Base-by-base conservation (phyloP, 768 basidiomycete species). In the Kwoniella shandongensis region DNA sequence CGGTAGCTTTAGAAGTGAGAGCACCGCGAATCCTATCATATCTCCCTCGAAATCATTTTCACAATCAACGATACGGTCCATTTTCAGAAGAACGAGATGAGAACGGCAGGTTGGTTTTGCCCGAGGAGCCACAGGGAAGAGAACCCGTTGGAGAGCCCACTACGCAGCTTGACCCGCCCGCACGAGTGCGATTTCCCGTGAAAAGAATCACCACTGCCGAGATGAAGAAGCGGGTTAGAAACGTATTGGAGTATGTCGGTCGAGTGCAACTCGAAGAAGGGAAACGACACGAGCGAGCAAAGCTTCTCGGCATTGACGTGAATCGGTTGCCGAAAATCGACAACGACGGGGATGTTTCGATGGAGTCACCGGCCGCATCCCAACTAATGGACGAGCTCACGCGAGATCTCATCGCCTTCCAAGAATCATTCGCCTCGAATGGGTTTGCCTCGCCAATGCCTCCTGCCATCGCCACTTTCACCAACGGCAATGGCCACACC, bases 191-290 rank as follows among this genome's bases (percentile, higher is more conserved):
- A 68, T 98, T 90, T 87, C 94, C 93, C 1, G 85, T 85, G 63
- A 92, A 93, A 78, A 83, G 94, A 49, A 92, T 86, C 84, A 96
- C 92, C 65, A 87, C 94, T n/a, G 88, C 86, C 18, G 94, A 97
- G 75, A 94, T 98, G 91, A 89, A 91, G 76, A 96, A 96, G 79
- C 85, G 94, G 23, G 89, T 94, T 22, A 82, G 89, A 32, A 84
- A 87, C 40, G 81, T 98, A 45, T 84, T 94, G 18, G 93, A 96
- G 69, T 97, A 89, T 85, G 90, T 96, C n/a, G 88, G 87, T 26
- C 81, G 90, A 55, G 88, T 78, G n/a, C 74, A 76, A 40, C 45
- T 60, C 0, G 77, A 75, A 29, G 73, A 72, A 57, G 63, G 52
- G 15, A 67, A 61, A 51, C 56, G 72, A 26, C 60, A 50, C 23